A percentile compares a stretch with the other conserved stretches of the same genome.
phyloP scores from a whole-genome alignment of 1,284 basidiomycete genomes.

The Fomes fomentarius region DNA sequence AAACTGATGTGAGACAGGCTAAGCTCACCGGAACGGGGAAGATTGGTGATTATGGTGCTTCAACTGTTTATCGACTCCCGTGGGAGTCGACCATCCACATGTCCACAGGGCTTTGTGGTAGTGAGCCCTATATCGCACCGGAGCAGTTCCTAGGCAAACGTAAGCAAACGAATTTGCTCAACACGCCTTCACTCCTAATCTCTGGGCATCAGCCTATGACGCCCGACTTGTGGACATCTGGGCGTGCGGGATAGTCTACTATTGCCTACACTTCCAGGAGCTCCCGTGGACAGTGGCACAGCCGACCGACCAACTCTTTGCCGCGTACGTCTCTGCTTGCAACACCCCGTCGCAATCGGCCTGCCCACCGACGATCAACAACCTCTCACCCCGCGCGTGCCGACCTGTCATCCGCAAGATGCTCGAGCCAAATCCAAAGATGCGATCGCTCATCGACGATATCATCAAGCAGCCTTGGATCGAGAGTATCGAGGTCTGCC shows the following conservation, averaged over 20 bases:
- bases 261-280: constrained; percentile 97
- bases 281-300: constrained; percentile 97
- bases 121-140: constrained; percentile 98
- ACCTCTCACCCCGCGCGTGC: constrained; percentile 87
- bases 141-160: constrained; percentile 97
- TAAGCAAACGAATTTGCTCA: constrained; percentile 52
- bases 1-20: constrained; percentile 1
- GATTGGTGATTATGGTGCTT: constrained; percentile 99
- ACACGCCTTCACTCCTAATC: constrained; percentile 32
- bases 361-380: constrained; percentile 82
- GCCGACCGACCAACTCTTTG: constrained; percentile 80
- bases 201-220: constrained; percentile 79
- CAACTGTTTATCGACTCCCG: constrained; percentile 96
- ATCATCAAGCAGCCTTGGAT: constrained; percentile 87
- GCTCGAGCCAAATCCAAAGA: constrained; percentile 93
- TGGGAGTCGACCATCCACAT: constrained; percentile 98
- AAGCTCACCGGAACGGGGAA: constrained; percentile 34
- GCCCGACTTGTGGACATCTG: constrained; percentile 97
- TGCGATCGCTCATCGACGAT: constrained; percentile 82
- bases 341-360: constrained; percentile 41
- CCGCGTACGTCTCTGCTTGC: constrained; percentile 80
- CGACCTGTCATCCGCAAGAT: constrained; percentile 88
- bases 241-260: constrained; percentile 97
- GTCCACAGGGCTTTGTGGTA: constrained; percentile 95
- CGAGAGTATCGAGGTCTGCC: constrained; percentile 75